Base-by-base conservation (phyloP, 192 early-diverging fungal genomes). In the Coemansia sp. region DNA sequence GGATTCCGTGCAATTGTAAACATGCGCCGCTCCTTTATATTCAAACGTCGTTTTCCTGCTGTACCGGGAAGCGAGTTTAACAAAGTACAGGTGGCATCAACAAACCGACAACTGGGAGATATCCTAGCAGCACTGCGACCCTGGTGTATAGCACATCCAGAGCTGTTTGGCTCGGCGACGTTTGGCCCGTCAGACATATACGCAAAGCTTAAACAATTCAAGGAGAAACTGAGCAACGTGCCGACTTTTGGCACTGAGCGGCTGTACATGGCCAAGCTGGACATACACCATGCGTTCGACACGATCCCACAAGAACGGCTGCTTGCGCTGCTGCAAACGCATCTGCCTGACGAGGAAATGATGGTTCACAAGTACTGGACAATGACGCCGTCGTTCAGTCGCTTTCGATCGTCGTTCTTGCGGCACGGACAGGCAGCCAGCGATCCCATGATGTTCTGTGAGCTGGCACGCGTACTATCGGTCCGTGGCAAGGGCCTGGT, bases 1-100 rank as follows among this genome's bases (percentile, higher is more conserved):
- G 91, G 89, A 5, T 72, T 91, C n/a, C 85, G 94, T 10, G 80
- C 89, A 14, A 94, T 97, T 64, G 87, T 84, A 54, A 95, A 95
- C 55, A 71, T 94, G 57, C 61, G 64, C 21, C 60, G 55, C 26
- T 72, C 73, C 19, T 68, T 60, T 25, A 52, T 64, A 3, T 14
- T 68, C 23, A 63, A 61, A 26, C 29, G 35, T 21, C 57, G 23
- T 27, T 11, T 37, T 6, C 22, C 39, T 12, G 26, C 17, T 19
- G 19, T 25, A 7, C 27, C 37, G 14, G 58, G 69, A n/a, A 35
- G 29, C 19, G 48, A 26, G 37, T 65, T 83, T 31, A 63, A 69
- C 43, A 72, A 78, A 51, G 56, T 69, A 3, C 52, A 58, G 16
- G 63, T 61, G 6, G 4, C 1, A 10, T 43, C 65, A 48, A 61